Evolutionary conservation across 805 yeast genomes (phyloP).

Genomic region (Candida sanyiensis): DNA sequence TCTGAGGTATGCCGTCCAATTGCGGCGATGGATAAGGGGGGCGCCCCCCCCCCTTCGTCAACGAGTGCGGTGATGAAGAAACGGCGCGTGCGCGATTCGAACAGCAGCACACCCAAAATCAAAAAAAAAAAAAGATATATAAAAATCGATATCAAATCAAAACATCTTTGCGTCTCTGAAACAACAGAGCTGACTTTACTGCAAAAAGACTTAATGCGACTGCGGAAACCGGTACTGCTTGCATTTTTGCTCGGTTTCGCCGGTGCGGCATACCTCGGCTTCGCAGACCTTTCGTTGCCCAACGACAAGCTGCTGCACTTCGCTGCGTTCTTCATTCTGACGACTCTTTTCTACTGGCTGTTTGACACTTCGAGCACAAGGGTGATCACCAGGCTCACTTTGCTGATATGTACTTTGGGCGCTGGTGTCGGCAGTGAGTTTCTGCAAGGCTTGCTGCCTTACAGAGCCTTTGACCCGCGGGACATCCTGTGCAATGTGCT

Average conservation of each 20-base stretch:
- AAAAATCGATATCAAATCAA: neutral
- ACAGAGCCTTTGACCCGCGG: conserved; percentile 40
- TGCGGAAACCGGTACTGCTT: conserved; percentile 29
- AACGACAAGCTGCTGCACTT: conserved; percentile 53
- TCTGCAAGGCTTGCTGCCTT: conserved; percentile 41
- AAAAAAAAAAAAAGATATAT: neutral
- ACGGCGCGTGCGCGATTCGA: neutral
- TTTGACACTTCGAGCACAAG: conserved; percentile 34
- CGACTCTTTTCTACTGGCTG: conserved; percentile 43
- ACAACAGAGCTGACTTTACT: no score
- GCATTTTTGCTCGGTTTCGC: conserved; percentile 33
- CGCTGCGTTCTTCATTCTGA: conserved; percentile 39
- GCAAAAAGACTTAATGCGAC: conserved; percentile 11
- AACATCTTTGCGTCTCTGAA: no score
- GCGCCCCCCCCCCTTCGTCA: no score
- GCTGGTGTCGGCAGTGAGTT: conserved; percentile 48
- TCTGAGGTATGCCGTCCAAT: no score
- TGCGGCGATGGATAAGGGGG: no score
- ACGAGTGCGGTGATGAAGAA: neutral
- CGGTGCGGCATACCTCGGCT: conserved; percentile 24
- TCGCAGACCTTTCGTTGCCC: conserved; percentile 32
- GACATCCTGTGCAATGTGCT: conserved; percentile 39
- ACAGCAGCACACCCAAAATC: neutral
- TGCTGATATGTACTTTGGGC: conserved; percentile 39
- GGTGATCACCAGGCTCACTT: conserved; percentile 30